These are phyloP conservation scores for Gypsophila paniculata DNA, from an alignment of 179 eudicot species.

Conservation along the genomic window DNA sequence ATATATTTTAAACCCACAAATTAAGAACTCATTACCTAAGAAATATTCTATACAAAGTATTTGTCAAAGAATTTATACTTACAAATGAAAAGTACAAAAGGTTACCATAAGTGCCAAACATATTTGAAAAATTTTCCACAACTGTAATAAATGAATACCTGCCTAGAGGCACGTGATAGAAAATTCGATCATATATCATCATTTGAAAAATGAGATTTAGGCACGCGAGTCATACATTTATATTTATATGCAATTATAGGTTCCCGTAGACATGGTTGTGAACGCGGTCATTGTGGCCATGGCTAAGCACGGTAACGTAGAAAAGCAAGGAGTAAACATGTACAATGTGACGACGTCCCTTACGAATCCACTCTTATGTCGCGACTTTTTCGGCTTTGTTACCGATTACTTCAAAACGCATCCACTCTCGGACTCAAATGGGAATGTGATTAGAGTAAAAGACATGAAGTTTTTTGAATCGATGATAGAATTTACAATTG, in stretches of 20 bases:
- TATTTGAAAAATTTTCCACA: too few species aligned
- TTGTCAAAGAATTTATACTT: too few species aligned
- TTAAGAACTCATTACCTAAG: too few species aligned
- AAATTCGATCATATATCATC: too few species aligned
- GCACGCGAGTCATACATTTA: too few species aligned
- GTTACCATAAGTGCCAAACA: too few species aligned
- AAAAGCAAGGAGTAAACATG: conserved; percentile 6
- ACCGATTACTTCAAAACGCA: conserved; percentile 1
- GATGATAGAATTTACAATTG: background rate
- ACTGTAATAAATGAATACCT: too few species aligned
- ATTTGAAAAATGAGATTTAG: too few species aligned
- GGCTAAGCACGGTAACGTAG: conserved; percentile 9
- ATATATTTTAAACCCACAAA: too few species aligned
- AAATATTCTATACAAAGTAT: too few species aligned
- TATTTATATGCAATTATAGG: background rate
- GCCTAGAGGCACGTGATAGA: too few species aligned
- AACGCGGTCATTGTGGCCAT: conserved; percentile 11
- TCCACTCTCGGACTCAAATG: background rate
- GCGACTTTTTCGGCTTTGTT: background rate
- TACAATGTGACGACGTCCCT: conserved; percentile 5
- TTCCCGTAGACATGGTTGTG: conserved; percentile 15
- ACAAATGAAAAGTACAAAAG: too few species aligned
- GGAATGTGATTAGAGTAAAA: background rate
- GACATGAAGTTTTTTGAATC: conserved; percentile 10
- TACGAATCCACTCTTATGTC: conserved; percentile 3